These are phyloP conservation scores for Funneliformis caledonium DNA, from an alignment of 371 early-diverging fungal genomes.

Conservation along the genomic window DNA sequence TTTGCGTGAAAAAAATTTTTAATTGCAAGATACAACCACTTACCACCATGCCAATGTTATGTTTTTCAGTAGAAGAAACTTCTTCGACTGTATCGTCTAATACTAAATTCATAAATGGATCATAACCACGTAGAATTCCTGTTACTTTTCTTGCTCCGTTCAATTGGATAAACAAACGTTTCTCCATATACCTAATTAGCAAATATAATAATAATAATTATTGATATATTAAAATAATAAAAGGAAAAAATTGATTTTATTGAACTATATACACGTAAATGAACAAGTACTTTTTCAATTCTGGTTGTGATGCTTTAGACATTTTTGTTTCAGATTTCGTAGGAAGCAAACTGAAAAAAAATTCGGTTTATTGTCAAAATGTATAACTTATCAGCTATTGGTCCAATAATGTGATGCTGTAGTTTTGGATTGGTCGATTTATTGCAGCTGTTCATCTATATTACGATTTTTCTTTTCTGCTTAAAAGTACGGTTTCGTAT, in stretches of 20 bases:
- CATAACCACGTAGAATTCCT: slow-evolving; percentile 95
- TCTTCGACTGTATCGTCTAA: slow-evolving; percentile 93
- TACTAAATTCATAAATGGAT: slow-evolving; percentile 99
- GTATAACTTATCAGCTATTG: neutral
- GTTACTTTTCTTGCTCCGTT: slow-evolving; percentile 92
- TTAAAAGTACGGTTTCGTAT: neutral
- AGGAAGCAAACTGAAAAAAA: no score
- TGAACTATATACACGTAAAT: neutral
- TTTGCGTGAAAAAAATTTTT: neutral
- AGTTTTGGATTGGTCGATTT: neutral
- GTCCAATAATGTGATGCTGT: neutral
- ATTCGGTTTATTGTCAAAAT: no score
- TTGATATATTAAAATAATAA: no score
- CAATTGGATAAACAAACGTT: slow-evolving; percentile 86
- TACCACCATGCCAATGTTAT: slow-evolving; percentile 89
- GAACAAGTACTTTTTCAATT: slow-evolving; percentile 35
- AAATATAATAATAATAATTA: neutral
- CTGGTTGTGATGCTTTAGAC: slow-evolving; percentile 40
- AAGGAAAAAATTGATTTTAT: neutral
- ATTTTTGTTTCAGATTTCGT: slow-evolving; percentile 4
- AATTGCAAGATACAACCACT: slow-evolving; percentile 41
- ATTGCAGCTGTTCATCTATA: neutral
- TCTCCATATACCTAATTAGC: slow-evolving; percentile 90
- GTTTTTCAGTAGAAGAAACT: slow-evolving; percentile 68
- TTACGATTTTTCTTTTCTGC: neutral